Evolutionary conservation across 2,329 filamentous ascomycete species (phyloP).

Genomic region (Microdochium bolleyi): DNA sequence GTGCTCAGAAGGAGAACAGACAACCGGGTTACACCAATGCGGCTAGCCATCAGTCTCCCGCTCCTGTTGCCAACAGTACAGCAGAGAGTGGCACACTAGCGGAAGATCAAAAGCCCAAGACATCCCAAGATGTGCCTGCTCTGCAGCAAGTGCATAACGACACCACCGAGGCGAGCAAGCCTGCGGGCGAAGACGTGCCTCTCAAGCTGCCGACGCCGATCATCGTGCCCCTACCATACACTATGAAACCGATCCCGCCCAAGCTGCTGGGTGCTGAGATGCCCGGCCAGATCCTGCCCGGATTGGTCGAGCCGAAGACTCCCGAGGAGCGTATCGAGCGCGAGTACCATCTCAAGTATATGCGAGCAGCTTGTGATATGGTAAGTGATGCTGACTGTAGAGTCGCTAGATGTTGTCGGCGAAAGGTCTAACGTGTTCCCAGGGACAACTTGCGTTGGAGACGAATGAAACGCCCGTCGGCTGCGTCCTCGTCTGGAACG

Average conservation of each 20-base stretch:
- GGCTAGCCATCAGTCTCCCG: neutral
- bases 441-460: constrained; percentile 79
- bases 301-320: constrained; percentile 21
- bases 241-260: constrained; percentile 7
- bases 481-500: constrained; percentile 81
- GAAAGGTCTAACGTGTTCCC: neutral
- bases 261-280: constrained; percentile 3
- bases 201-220: constrained; percentile 8
- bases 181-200: constrained; percentile 11
- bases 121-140: neutral
- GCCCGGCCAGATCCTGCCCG: constrained; percentile 13
- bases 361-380: constrained; percentile 82
- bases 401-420: neutral
- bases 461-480: constrained; percentile 94
- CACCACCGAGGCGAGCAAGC: constrained; percentile 4
- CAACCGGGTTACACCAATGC: neutral
- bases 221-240: constrained; percentile 13
- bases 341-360: constrained; percentile 52
- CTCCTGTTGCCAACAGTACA: neutral
- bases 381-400: constrained; percentile 34
- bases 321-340: constrained; percentile 28
- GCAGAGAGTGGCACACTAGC: neutral
- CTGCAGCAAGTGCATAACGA: neutral
- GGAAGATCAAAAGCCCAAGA: neutral
- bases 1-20: neutral